These are phyloP conservation scores for Trichoderma atroviride DNA, from an alignment of 2,329 filamentous ascomycete species.

Conservation along the genomic window DNA sequence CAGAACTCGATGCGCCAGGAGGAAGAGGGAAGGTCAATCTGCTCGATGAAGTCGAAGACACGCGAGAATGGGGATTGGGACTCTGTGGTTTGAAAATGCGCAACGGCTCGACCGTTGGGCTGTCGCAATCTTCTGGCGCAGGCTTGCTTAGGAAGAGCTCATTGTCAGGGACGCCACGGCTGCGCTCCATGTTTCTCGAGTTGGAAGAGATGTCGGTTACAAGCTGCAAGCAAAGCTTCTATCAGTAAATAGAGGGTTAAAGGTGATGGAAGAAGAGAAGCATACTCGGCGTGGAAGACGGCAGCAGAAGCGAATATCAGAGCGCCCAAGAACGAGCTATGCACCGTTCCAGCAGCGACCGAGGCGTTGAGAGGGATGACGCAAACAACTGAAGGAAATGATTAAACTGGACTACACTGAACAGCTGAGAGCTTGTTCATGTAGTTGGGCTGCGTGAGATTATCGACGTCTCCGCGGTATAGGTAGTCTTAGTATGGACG, in stretches of 20 bases:
- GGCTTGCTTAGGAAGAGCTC: slow-evolving; percentile 77
- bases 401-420: background rate
- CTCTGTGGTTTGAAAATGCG: slow-evolving; percentile 81
- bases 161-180: slow-evolving; percentile 71
- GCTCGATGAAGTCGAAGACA: slow-evolving; percentile 43
- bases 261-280: background rate
- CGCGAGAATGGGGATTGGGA: slow-evolving; percentile 55
- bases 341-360: background rate
- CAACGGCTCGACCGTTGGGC: slow-evolving; percentile 80
- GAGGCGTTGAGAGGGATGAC: too few relatives aligned
- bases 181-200: slow-evolving; percentile 50
- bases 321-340: background rate
- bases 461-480: background rate
- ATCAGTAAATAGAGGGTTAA: background rate
- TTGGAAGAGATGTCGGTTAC: background rate
- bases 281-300: slow-evolving; percentile 1
- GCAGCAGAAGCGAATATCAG: background rate
- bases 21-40: slow-evolving; percentile 66
- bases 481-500: background rate
- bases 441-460: background rate
- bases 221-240: background rate
- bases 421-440: background rate
- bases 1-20: slow-evolving; percentile 71
- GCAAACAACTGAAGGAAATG: background rate
- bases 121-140: slow-evolving; percentile 59